Evolutionary conservation across 2,329 filamentous ascomycete genomes (phyloP).

Genomic region (Penicillium griseofulvum): DNA sequence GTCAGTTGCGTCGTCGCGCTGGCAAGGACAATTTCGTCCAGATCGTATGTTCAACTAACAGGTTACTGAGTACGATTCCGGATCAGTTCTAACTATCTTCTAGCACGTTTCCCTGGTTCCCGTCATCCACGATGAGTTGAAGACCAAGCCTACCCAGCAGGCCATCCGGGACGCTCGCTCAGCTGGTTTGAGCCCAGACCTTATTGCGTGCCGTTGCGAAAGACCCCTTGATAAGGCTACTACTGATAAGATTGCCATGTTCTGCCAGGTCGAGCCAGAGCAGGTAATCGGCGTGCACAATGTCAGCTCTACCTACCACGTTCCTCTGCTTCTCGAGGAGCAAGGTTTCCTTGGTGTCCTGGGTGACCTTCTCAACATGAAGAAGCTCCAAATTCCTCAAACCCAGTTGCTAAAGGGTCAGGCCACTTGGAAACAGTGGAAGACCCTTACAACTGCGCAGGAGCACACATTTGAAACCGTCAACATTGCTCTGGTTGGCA

Average conservation of each 20-base stretch:
- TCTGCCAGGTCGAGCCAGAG: constrained; percentile 79
- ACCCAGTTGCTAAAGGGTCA: constrained; percentile 61
- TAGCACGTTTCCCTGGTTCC: constrained; percentile 72
- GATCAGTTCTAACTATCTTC: background rate
- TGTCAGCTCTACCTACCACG: constrained; percentile 87
- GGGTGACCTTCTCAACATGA: constrained; percentile 62
- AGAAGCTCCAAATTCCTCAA: constrained; percentile 42
- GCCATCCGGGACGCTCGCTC: constrained; percentile 81
- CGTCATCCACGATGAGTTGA: constrained; percentile 70
- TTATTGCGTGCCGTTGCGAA: constrained; percentile 93
- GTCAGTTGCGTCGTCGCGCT: constrained; percentile 68
- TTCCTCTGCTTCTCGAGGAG: constrained; percentile 80
- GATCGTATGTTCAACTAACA: constrained; percentile 48
- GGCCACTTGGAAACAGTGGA: constrained; percentile 76
- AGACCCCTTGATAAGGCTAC: constrained; percentile 68
- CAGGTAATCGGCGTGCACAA: constrained; percentile 86
- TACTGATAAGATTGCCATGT: constrained; percentile 80
- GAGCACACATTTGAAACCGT: constrained; percentile 67
- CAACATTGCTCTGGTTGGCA: constrained; percentile 85
- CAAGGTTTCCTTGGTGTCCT: constrained; percentile 73
- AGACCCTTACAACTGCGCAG: constrained; percentile 64
- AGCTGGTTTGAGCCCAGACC: constrained; percentile 68
- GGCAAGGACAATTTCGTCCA: constrained; percentile 79
- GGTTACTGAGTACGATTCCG: background rate
- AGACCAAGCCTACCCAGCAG: constrained; percentile 94